A percentile compares a stretch with the other conserved stretches of the same genome.
These are phyloP conservation scores for Aspergillus bridgeri DNA, from an alignment of 495 filamentous ascomycete genomes.

Conservation along the genomic window DNA sequence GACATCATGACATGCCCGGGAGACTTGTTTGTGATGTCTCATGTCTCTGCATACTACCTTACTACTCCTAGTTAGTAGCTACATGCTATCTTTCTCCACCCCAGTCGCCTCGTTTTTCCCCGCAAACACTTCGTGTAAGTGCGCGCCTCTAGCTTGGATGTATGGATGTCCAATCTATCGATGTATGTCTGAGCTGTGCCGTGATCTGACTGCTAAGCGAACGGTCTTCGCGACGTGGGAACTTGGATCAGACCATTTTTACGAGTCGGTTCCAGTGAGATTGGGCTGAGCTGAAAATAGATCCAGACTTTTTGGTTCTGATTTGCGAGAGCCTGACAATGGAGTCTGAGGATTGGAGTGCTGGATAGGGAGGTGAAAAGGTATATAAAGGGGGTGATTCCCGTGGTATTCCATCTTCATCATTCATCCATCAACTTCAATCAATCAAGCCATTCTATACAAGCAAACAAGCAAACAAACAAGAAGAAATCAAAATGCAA, in stretches of 20 bases:
- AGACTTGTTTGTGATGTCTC: no score
- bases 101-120: no score
- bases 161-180: no score
- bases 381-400: neutral
- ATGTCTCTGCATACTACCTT: no score
- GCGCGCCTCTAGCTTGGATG: no score
- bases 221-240: no score
- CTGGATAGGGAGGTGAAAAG: neutral
- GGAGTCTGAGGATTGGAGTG: neutral
- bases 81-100: no score
- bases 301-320: neutral
- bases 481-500: conserved; percentile 30
- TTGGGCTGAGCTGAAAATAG: no score
- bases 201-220: neutral
- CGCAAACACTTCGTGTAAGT: no score
- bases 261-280: neutral
- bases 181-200: neutral
- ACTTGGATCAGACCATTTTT: neutral
- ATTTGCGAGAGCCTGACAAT: neutral
- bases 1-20: no score
- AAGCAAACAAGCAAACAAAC: conserved; percentile 3
- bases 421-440: neutral
- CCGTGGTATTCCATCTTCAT: neutral
- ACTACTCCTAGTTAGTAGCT: no score
- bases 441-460: conserved; percentile 7